Conservation (phyloP, 1,284 basidiomycete species). For the Fistulinella cinereoalba region DNA sequence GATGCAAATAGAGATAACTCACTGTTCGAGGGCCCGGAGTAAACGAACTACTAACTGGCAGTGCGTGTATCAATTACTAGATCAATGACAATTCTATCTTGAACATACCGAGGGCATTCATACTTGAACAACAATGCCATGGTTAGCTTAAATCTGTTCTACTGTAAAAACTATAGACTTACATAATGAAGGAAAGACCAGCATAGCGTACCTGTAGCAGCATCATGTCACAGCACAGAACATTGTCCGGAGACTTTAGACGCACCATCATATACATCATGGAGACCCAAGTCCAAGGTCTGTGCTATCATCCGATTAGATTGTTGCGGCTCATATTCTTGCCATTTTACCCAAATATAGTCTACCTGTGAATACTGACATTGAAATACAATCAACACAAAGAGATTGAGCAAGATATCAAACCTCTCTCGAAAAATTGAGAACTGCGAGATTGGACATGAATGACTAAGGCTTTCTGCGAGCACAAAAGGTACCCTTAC, state of each 20-base stretch:
- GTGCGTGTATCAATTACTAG: not conserved
- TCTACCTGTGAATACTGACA: not conserved
- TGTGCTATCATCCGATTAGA: not conserved
- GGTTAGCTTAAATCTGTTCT: not conserved
- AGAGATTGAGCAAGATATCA: not conserved
- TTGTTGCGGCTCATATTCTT: no score
- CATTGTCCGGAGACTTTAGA: not conserved
- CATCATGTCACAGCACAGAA: not conserved
- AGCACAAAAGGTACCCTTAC: not conserved
- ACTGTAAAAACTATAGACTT: not conserved
- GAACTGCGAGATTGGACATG: no score
- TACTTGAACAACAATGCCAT: not conserved
- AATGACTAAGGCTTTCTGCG: no score
- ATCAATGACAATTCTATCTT: no score
- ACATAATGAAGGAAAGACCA: not conserved
- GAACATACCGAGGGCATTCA: not conserved
- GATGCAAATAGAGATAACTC: not conserved
- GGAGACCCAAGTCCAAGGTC: not conserved
- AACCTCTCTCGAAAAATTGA: not conserved
- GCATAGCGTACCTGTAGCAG: not conserved
- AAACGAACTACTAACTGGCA: not conserved
- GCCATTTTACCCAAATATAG: not conserved
- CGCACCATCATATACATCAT: not conserved
- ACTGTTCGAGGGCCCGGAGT: not conserved
- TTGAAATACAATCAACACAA: not conserved